phyloP scores from a whole-genome alignment of 2,329 filamentous ascomycete species.

The Fusarium tuaranense region DNA sequence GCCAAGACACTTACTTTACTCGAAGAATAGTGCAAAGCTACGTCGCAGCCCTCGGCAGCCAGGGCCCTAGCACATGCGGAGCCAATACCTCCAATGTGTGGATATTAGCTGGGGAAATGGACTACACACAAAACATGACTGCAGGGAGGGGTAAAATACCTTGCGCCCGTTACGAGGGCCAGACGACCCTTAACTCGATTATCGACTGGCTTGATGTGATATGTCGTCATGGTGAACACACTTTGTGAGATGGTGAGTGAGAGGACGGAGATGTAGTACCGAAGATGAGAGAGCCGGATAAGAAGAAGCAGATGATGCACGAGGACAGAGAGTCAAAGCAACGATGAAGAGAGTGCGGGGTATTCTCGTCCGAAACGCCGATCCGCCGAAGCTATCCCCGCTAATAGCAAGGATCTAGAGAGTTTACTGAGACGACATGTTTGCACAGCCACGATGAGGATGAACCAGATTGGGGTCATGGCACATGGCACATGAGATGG shows the following conservation, averaged over 20 bases:
- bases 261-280: slow-evolving; percentile 10
- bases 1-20: slow-evolving; percentile 43
- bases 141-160: slow-evolving; percentile 33
- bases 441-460: slow-evolving; percentile 8
- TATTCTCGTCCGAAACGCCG: slow-evolving; percentile 32
- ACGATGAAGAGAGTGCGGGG: slow-evolving; percentile 25
- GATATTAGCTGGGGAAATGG: slow-evolving; percentile 3
- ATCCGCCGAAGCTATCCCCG: slow-evolving; percentile 33
- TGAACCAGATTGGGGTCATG: not conserved
- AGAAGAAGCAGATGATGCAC: not conserved
- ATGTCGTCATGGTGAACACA: slow-evolving; percentile 29
- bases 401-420: slow-evolving; percentile 1
- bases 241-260: not conserved
- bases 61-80: slow-evolving; percentile 47
- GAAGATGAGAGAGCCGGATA: not conserved
- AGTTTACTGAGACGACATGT: slow-evolving; percentile 22
- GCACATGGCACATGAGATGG: not conserved
- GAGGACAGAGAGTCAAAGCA: not conserved
- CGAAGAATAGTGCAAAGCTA: slow-evolving; percentile 50
- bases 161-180: slow-evolving; percentile 50
- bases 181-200: slow-evolving; percentile 44
- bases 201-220: slow-evolving; percentile 38
- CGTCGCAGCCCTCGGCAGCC: slow-evolving; percentile 51
- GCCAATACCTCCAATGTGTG: slow-evolving; percentile 51
- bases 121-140: not conserved